A percentile compares a stretch with the other conserved stretches of the same genome.
Conservation (phyloP, 2,329 filamentous ascomycete genomes). For the Colletotrichum spaethianum region DNA sequence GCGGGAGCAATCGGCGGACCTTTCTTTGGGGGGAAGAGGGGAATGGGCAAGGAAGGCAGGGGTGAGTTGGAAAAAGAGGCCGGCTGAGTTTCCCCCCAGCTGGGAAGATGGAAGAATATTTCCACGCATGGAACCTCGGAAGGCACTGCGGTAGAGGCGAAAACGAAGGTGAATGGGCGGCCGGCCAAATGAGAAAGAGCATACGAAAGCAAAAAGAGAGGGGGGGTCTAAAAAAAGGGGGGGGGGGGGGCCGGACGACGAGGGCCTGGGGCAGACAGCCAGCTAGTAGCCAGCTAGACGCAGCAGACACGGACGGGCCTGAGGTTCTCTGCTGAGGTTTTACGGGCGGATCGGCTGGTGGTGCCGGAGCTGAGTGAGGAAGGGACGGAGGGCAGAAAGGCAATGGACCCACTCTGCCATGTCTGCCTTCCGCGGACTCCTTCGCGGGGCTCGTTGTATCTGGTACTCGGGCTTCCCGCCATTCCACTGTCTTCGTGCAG, state of each 20-base stretch:
- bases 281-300: neutral
- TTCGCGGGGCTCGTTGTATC: neutral
- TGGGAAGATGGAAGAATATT: neutral
- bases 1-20: slow-evolving; percentile 23
- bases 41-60: neutral
- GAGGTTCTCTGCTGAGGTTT: slow-evolving; percentile 27
- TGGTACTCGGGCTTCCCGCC: neutral
- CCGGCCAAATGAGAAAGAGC: neutral
- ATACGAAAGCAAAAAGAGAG: neutral
- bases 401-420: slow-evolving; percentile 21
- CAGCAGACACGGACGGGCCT: slow-evolving; percentile 14
- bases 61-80: neutral
- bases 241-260: slow-evolving; percentile 3
- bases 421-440: slow-evolving; percentile 17
- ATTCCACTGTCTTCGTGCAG: neutral
- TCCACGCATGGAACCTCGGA: neutral
- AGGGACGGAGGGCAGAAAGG: slow-evolving; percentile 27
- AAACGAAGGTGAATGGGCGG: neutral
- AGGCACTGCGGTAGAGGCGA: neutral
- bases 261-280: neutral
- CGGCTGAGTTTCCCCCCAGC: too few species aligned
- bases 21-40: slow-evolving; percentile 10
- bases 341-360: slow-evolving; percentile 42
- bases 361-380: slow-evolving; percentile 41
- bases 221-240: neutral